Base-by-base conservation (phyloP, 192 early-diverging fungal species). In the Thamnidium elegans region DNA sequence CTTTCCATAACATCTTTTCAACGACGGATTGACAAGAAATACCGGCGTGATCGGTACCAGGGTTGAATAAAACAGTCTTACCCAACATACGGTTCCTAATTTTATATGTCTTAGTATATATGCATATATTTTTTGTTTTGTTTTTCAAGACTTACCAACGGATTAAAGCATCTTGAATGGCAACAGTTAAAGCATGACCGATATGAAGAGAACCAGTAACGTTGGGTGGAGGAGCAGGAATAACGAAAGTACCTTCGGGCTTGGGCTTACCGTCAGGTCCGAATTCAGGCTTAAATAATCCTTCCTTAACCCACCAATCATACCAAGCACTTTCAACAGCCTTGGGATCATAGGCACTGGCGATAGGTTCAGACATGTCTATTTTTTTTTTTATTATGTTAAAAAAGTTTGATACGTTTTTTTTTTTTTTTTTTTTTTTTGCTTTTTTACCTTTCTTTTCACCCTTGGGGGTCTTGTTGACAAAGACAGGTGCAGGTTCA, bases 141-240 rank as follows among this genome's bases (percentile, higher is more conserved):
- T 31, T 3, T 30, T 13, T 26, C 2, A 46, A 26, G 10, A 45
- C 51, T 58, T 71, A 89, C 94, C 95, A 99, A 65, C 97, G 90
- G 23, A 88, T 79, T 72, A 99, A 80, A 47, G 87, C 71, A 77
- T 99, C 97, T 79, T 98, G 93, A 71, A 99, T 97, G 43, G 96
- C 79, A 66, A 93, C 86, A 51, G 92, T 95, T 67, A 99, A 77
- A 7, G 90, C 94, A 68, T 99, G 97, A 20, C 97, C 91, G 66
- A 96, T 87, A 69, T 99, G 96, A 53, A 99, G 87, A 58, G 87
- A 86, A 62, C 97, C 97, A 17, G 97, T 99, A 47, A 99, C 91
- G 74, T 99, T 99, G n/a, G 97, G 97, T 69, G 97, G 97, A 11
- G 95, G 97, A 13, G 92, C 87, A n/a, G 95, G 87, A 67, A 99